phyloP scores from a whole-genome alignment of 176 grass and related monocot species.

The Oryza brachyantha region DNA sequence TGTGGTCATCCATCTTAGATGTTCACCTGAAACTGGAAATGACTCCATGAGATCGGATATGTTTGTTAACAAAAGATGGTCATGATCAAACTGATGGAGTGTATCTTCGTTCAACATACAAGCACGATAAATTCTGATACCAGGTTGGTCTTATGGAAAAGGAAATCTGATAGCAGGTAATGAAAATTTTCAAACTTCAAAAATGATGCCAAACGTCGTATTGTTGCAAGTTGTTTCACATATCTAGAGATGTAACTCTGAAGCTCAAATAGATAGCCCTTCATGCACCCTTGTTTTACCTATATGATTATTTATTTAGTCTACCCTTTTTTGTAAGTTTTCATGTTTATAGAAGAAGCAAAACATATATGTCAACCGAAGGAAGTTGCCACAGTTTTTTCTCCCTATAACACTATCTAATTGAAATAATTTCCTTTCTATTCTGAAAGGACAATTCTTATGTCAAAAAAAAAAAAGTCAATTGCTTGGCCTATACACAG shows the following conservation, averaged over 20 bases:
- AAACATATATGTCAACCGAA: slow-evolving; percentile 12
- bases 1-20: slow-evolving; percentile 57
- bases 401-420: background rate
- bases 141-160: too few species aligned
- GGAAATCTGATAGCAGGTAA: too few species aligned
- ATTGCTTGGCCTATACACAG: too few species aligned
- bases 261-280: background rate
- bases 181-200: background rate
- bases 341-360: background rate
- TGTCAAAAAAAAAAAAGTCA: too few species aligned
- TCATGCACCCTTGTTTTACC: background rate
- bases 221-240: background rate
- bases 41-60: background rate
- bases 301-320: background rate
- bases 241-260: background rate
- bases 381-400: slow-evolving; percentile 1
- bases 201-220: too few species aligned
- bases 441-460: slow-evolving; percentile 25
- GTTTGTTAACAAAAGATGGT: background rate
- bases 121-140: background rate
- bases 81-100: background rate
- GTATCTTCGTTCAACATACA: background rate
- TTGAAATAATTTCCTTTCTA: background rate
- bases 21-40: slow-evolving; percentile 28
- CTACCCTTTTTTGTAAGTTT: background rate